These are phyloP conservation scores for Casaregolazyma lundiana DNA, from an alignment of 1,139 yeast species.

Conservation along the genomic window DNA sequence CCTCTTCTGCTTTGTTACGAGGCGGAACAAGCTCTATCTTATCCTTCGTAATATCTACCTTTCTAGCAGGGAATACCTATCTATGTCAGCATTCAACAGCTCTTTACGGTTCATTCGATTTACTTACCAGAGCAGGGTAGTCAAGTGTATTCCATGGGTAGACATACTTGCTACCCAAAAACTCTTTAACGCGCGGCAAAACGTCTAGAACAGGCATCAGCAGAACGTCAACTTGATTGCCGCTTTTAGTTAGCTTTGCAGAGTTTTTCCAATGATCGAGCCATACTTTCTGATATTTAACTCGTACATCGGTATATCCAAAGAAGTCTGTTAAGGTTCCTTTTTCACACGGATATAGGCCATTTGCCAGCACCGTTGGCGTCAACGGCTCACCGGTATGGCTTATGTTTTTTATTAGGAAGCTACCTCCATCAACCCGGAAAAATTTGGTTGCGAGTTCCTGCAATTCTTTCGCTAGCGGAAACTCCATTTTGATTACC, in stretches of 20 bases:
- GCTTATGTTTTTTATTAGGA: slow-evolving; percentile 29
- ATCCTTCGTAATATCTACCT: slow-evolving; percentile 21
- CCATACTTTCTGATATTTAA: slow-evolving; percentile 50
- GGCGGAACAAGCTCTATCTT: slow-evolving; percentile 22
- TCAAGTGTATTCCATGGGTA: slow-evolving; percentile 24
- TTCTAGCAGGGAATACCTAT: slow-evolving; percentile 21
- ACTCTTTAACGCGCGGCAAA: slow-evolving; percentile 29
- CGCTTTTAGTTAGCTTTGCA: slow-evolving; percentile 26
- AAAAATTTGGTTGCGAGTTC: slow-evolving; percentile 37
- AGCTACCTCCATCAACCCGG: slow-evolving; percentile 43
- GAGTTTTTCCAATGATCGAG: slow-evolving; percentile 24
- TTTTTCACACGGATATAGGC: slow-evolving; percentile 31
- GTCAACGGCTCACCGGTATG: slow-evolving; percentile 43
- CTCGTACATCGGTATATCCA: slow-evolving; percentile 33
- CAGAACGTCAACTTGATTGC: slow-evolving; percentile 36
- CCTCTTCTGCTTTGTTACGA: slow-evolving; percentile 16
- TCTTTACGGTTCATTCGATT: slow-evolving; percentile 3
- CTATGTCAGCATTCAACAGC: background rate
- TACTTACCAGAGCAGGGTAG: slow-evolving; percentile 25
- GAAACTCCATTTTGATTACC: slow-evolving; percentile 39
- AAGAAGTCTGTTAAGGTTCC: slow-evolving; percentile 31
- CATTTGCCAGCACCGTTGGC: slow-evolving; percentile 29
- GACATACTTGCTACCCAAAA: slow-evolving; percentile 19
- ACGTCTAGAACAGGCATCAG: slow-evolving; percentile 35
- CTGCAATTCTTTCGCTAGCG: slow-evolving; percentile 31